phyloP scores from a whole-genome alignment of 495 filamentous ascomycete species.

The Trichoderma orchidacearum region DNA sequence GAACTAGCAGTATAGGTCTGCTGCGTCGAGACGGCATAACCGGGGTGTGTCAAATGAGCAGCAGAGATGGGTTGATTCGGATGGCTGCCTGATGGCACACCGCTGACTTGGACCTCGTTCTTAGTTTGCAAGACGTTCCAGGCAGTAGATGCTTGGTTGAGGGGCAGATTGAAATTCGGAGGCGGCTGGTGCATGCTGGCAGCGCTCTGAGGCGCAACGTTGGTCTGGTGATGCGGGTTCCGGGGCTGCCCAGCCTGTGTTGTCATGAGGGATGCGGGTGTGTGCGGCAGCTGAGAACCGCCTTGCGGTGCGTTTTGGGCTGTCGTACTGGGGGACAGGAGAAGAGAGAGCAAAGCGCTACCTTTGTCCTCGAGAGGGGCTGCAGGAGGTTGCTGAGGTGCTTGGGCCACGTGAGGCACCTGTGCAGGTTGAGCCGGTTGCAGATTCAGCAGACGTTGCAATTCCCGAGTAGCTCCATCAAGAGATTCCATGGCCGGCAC shows the following conservation, averaged over 20 bases:
- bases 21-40: constrained; percentile 3
- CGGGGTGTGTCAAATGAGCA: not conserved
- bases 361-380: constrained; percentile 14
- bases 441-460: constrained; percentile 52
- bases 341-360: constrained; percentile 17
- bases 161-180: not conserved
- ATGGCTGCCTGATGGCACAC: not conserved
- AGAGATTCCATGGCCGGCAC: constrained; percentile 21
- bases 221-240: not conserved
- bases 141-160: not conserved
- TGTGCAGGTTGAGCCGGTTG: constrained; percentile 36
- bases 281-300: constrained; percentile 8
- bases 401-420: not conserved
- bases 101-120: not conserved
- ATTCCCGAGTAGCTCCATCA: constrained; percentile 45
- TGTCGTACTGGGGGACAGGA: constrained; percentile 11
- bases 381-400: not conserved
- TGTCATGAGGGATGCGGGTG: constrained; percentile 22
- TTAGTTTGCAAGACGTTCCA: not conserved
- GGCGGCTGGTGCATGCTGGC: not conserved
- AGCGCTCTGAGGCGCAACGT: not conserved
- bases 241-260: constrained; percentile 5
- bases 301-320: constrained; percentile 8
- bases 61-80: not conserved
- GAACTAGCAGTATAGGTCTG: constrained; percentile 3